A percentile compares a stretch with the other conserved stretches of the same genome.
phyloP scores from a whole-genome alignment of 306 rosid genomes.

The Hippophae rhamnoides region DNA sequence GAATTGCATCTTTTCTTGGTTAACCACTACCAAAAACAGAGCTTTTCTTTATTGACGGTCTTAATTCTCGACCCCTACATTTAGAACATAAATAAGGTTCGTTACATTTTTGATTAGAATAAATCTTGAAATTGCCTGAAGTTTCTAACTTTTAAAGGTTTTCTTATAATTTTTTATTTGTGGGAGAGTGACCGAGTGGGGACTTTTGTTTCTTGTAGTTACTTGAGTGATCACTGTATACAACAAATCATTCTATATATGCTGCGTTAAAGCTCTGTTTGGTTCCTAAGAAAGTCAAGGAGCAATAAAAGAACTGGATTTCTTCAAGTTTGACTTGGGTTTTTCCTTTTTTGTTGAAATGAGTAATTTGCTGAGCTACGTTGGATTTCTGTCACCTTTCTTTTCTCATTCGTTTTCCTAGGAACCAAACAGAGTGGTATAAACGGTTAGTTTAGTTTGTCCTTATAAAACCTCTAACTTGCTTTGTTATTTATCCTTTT shows the following conservation, averaged over 20 bases:
- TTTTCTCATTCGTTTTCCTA: conserved; percentile 7
- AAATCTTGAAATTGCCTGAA: neutral
- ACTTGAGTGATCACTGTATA: neutral
- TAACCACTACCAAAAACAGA: neutral
- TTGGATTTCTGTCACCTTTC: neutral
- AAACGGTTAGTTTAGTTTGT: neutral
- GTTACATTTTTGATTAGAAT: neutral
- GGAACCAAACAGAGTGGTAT: conserved; percentile 17
- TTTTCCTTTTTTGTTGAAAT: conserved; percentile 1
- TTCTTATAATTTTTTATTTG: neutral
- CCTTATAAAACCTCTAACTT: conserved; percentile 1
- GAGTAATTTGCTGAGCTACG: neutral
- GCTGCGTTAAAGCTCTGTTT: conserved; percentile 1
- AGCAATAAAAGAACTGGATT: neutral
- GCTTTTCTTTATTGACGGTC: neutral
- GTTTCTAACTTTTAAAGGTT: neutral
- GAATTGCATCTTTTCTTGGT: neutral
- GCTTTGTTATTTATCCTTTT: neutral
- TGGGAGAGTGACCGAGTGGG: too few species aligned
- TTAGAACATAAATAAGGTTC: neutral
- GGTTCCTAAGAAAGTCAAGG: conserved; percentile 9
- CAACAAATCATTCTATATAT: neutral
- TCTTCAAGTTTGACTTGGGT: neutral
- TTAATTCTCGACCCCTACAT: too few species aligned
- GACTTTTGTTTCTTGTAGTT: neutral